These are phyloP conservation scores for Baorangia bicolor DNA, from an alignment of 768 basidiomycete species.

Conservation along the genomic window DNA sequence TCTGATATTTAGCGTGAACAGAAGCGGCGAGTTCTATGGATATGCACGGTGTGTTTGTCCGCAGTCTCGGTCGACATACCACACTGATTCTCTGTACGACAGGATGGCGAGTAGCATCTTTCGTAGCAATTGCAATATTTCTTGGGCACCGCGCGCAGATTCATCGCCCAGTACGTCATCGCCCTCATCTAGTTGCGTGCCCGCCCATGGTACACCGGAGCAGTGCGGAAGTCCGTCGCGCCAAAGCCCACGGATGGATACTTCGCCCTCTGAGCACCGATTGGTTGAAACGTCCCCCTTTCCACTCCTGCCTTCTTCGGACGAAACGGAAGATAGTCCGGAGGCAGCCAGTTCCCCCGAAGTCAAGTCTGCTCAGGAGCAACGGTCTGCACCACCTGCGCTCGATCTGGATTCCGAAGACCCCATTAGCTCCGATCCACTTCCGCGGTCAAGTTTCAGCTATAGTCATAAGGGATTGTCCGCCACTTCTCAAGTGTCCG, in stretches of 20 bases:
- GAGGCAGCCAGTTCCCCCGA: neutral
- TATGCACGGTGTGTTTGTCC: conserved; percentile 64
- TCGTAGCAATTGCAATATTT: conserved; percentile 47
- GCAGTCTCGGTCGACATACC: conserved; percentile 12
- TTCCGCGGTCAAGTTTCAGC: conserved; percentile 24
- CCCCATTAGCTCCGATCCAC: conserved; percentile 30
- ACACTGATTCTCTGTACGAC: neutral
- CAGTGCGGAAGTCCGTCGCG: conserved; percentile 11
- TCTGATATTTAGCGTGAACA: conserved; percentile 91
- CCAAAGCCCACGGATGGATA: conserved; percentile 20
- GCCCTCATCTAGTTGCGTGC: conserved; percentile 24
- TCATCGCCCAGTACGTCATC: conserved; percentile 30
- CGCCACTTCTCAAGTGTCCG: neutral
- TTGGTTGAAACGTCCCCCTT: conserved; percentile 47
- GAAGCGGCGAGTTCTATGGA: conserved; percentile 92
- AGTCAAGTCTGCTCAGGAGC: neutral
- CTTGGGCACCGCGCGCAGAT: conserved; percentile 54
- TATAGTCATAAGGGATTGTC: conserved; percentile 13
- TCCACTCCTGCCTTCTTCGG: conserved; percentile 16
- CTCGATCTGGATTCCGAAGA: conserved; percentile 38
- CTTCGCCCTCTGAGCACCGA: conserved; percentile 39
- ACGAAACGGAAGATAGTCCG: neutral
- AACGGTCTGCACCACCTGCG: conserved; percentile 53
- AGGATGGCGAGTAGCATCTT: conserved; percentile 70
- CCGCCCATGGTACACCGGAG: conserved; percentile 10